These are phyloP conservation scores for Elsinoe necatrix DNA, from an alignment of 2,329 filamentous ascomycete species.

Conservation along the genomic window DNA sequence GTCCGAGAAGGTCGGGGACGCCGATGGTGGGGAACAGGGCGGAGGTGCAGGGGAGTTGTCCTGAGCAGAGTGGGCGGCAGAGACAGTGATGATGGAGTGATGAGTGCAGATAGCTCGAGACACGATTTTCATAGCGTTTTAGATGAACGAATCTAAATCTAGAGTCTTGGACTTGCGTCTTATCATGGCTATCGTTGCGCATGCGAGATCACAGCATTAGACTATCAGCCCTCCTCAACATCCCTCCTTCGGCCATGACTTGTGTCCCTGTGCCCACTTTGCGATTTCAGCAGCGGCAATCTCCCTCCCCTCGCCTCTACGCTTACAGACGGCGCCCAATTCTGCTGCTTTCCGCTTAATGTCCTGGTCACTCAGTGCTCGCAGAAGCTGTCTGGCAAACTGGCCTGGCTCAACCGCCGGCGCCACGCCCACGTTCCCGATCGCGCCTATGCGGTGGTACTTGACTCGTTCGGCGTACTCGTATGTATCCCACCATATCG, in stretches of 20 bases:
- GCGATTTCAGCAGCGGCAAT: neutral
- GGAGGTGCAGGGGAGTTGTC: conserved; percentile 1
- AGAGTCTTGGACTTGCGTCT: neutral
- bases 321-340: neutral
- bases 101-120: neutral
- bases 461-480: conserved; percentile 15
- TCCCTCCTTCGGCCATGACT: neutral
- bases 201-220: no score
- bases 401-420: neutral
- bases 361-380: conserved; percentile 2
- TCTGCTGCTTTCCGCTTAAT: conserved; percentile 2
- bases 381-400: conserved; percentile 2
- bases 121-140: neutral
- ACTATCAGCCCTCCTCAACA: neutral
- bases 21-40: neutral
- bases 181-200: neutral
- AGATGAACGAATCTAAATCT: neutral
- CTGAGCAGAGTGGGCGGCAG: neutral
- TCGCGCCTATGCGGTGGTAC: conserved; percentile 5
- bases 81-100: neutral
- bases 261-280: neutral
- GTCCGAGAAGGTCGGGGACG: neutral
- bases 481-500: conserved; percentile 16
- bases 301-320: conserved; percentile 5
- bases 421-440: conserved; percentile 7